A percentile compares a stretch with the other conserved stretches of the same genome.
Conservation (phyloP, 495 filamentous ascomycete species). For the Bathelium albidoporum region DNA sequence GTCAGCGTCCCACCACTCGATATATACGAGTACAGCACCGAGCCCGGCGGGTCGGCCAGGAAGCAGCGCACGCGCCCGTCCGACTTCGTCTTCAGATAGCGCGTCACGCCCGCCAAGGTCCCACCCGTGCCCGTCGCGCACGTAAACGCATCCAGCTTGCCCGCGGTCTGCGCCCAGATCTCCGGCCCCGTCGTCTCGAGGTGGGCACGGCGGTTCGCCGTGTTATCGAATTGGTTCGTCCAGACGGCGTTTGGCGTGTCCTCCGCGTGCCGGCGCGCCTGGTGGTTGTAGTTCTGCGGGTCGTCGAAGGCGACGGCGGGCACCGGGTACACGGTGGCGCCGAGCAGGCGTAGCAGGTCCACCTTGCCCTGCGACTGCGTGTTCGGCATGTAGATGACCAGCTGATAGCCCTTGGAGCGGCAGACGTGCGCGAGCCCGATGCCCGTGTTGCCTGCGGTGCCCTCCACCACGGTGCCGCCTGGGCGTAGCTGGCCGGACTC, state of each 20-base stretch:
- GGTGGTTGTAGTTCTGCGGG: conserved; percentile 95
- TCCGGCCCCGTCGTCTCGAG: conserved; percentile 96
- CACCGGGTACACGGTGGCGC: conserved; percentile 97
- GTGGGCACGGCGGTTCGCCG: conserved; percentile 84
- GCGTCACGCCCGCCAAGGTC: conserved; percentile 79
- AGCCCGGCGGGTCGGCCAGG: conserved; percentile 88
- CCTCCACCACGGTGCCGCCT: conserved; percentile 92
- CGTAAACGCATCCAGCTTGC: conserved; percentile 85
- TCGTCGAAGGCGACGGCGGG: conserved; percentile 95
- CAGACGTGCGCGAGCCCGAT: conserved; percentile 97
- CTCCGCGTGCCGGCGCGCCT: conserved; percentile 82
- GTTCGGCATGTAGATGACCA: conserved; percentile 99
- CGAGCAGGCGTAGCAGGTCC: conserved; percentile 79
- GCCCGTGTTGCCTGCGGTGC: conserved; percentile 94
- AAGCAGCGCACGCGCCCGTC: conserved; percentile 75
- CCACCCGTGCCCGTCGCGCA: conserved; percentile 91
- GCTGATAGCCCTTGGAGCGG: conserved; percentile 80
- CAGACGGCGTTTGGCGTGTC: conserved; percentile 80
- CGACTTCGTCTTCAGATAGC: conserved; percentile 78
- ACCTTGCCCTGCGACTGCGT: conserved; percentile 98
- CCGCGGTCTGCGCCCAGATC: conserved; percentile 88
- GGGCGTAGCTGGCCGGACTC: conserved; percentile 68
- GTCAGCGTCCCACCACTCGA: conserved; percentile 67
- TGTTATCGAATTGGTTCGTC: conserved; percentile 99
- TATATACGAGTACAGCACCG: conserved; percentile 86